These are phyloP conservation scores for Chloropicon primus DNA, from an alignment of 139 green algal genomes.

Conservation along the genomic window DNA sequence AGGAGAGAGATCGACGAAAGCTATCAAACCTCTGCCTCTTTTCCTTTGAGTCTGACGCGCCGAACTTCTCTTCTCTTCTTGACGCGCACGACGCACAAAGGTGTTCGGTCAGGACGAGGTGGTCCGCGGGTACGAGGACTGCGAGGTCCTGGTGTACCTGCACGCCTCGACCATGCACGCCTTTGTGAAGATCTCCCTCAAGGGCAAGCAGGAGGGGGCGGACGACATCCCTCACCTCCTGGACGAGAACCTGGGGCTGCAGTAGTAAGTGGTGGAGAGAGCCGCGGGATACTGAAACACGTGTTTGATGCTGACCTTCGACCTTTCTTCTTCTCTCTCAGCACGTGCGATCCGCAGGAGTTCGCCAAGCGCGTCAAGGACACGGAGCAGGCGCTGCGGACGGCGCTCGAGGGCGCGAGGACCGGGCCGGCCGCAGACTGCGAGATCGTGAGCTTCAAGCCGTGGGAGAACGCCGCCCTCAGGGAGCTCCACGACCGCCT, in stretches of 20 bases:
- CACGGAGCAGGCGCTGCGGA: slow-evolving; percentile 13
- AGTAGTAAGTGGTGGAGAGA: neutral
- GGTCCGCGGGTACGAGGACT: slow-evolving; percentile 32
- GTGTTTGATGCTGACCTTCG: neutral
- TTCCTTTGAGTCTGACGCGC: too few relatives aligned
- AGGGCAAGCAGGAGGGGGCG: slow-evolving; percentile 6
- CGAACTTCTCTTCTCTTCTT: too few relatives aligned
- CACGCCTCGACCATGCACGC: slow-evolving; percentile 9
- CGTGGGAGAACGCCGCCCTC: neutral
- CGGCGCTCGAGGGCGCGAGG: slow-evolving; percentile 5
- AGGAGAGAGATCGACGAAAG: too few relatives aligned
- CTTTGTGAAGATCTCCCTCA: neutral
- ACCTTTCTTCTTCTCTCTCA: neutral
- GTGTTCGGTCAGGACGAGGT: slow-evolving; percentile 54
- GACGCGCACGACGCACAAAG: too few relatives aligned
- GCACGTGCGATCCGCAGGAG: neutral
- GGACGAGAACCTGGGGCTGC: neutral
- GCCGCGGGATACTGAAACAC: too few relatives aligned
- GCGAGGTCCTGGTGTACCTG: slow-evolving; percentile 18
- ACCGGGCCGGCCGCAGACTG: neutral
- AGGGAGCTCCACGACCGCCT: slow-evolving; percentile 57
- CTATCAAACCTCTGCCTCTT: too few relatives aligned
- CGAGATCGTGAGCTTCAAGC: neutral
- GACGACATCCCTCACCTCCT: slow-evolving; percentile 9
- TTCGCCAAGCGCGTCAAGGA: neutral